Base-by-base conservation (phyloP, 768 basidiomycete species). In the Phlegmacium glaucopus region DNA sequence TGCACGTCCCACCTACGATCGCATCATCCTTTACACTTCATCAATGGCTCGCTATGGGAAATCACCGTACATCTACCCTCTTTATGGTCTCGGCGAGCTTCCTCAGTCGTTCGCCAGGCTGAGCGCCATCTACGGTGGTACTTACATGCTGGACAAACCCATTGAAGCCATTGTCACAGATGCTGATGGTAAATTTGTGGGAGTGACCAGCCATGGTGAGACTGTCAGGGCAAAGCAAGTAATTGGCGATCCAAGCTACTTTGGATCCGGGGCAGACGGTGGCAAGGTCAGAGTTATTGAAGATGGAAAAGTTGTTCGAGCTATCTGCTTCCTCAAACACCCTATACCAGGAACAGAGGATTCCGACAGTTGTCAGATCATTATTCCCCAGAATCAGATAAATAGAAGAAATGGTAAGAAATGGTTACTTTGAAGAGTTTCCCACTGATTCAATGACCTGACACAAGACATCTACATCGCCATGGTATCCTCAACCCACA, bases 21-120 rank as follows among this genome's bases (percentile, higher is more conserved):
- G 96, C 52, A 97, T 98, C 66, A 78, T 98, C 55, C 82, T 98
- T 47, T 99, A 99, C 75, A 97, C 94, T 25, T 87, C 90, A 9
- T 98, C 96, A 15, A 97, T 99, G 94, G 93, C 95, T 13, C 88
- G 95, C 42, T 99, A 95, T 69, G 96, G 95, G 58, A 98, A 99
- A 70, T 98, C 96, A 10, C 96, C 96, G 1, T 99, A 99, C 76
- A 96, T 99, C 63, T 99, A 99, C 74, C 96, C 96, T 12, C 79
- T 97, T 32, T 99, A 98, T 68, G 96, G 96, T 53, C 89, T 99
- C 49, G 96, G 96, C 56, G 96, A 99, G 66, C 89, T 99, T 42
- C 96, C 96, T 9, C 96, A 99, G 64, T 91, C 96, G 2, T 99
- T 99, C 63, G 96, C 96, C 7, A 92, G 96, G 59, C 82, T 99